Evolutionary conservation across 139 green algal genomes (phyloP).

Genomic region (Trebouxia sp.): DNA sequence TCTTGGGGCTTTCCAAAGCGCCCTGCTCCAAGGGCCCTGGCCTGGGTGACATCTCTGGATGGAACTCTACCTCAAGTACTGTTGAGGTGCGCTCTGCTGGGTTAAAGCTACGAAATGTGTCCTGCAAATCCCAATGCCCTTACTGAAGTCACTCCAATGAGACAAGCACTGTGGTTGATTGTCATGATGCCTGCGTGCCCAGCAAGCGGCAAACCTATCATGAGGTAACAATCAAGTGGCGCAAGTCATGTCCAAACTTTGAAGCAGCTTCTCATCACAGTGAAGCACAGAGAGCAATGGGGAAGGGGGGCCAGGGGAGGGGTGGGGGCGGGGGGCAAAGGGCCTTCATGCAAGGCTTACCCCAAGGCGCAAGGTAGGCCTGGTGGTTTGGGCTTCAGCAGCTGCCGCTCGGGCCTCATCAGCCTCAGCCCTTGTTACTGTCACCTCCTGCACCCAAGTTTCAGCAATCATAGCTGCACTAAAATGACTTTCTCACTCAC

Average conservation of each 20-base stretch:
- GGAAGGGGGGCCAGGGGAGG: too few species aligned
- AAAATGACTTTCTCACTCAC: not conserved
- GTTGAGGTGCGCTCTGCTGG: slow-evolving; percentile 21
- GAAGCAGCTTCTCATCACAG: too few species aligned
- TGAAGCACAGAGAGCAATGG: too few species aligned
- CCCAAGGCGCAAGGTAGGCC: not conserved
- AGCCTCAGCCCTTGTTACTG: not conserved
- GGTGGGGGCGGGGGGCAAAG: too few species aligned
- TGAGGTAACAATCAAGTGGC: too few species aligned
- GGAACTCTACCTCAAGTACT: slow-evolving; percentile 28
- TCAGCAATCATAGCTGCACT: not conserved
- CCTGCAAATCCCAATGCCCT: not conserved
- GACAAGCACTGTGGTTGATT: too few species aligned
- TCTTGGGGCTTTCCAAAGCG: slow-evolving; percentile 9
- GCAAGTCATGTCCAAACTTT: too few species aligned
- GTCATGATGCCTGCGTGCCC: too few species aligned
- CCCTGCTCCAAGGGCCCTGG: slow-evolving; percentile 18
- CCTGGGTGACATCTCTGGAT: not conserved
- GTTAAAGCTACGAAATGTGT: not conserved
- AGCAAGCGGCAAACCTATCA: too few species aligned
- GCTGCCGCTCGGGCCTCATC: not conserved
- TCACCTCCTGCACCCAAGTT: not conserved
- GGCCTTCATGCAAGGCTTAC: too few species aligned
- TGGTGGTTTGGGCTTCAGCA: not conserved
- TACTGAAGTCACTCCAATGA: too few species aligned